Evolutionary conservation across 2,329 filamentous ascomycete species (phyloP).

Genomic region (Penicillium sp.): DNA sequence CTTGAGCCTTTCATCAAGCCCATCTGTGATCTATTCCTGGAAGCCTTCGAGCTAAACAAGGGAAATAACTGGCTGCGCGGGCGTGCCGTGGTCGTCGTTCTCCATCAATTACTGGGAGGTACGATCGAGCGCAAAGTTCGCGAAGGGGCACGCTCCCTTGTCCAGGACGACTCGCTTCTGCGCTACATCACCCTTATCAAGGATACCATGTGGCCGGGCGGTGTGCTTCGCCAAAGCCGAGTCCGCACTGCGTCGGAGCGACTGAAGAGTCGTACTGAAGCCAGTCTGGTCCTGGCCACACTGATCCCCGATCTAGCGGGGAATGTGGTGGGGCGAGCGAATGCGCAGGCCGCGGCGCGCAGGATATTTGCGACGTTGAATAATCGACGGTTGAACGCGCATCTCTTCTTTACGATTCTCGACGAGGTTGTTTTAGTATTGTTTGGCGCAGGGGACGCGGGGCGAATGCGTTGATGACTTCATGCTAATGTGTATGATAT

Average conservation of each 20-base stretch:
- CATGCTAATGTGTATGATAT: too few relatives aligned
- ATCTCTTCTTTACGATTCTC: constrained; percentile 61
- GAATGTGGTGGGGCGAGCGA: constrained; percentile 83
- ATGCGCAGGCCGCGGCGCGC: constrained; percentile 81
- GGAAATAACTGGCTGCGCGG: constrained; percentile 97
- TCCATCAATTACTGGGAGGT: constrained; percentile 89
- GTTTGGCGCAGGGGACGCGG: too few relatives aligned
- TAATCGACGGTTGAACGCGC: constrained; percentile 74
- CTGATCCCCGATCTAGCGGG: constrained; percentile 83
- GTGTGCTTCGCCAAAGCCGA: constrained; percentile 43
- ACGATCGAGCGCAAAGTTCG: constrained; percentile 93
- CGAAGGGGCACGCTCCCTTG: constrained; percentile 64
- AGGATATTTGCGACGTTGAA: constrained; percentile 86
- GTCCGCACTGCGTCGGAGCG: constrained; percentile 61
- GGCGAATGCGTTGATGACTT: constrained; percentile 10
- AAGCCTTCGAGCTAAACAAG: constrained; percentile 86
- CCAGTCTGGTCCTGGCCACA: constrained; percentile 77
- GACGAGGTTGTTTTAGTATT: constrained; percentile 61
- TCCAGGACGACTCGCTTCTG: constrained; percentile 69
- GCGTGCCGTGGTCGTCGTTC: constrained; percentile 85
- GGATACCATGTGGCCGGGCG: constrained; percentile 67
- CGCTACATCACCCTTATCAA: constrained; percentile 66
- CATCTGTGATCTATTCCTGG: constrained; percentile 93
- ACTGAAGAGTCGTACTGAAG: constrained; percentile 71
- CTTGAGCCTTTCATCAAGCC: constrained; percentile 94